Conservation (phyloP, 2,329 filamentous ascomycete species). For the Colletotrichum musae region DNA sequence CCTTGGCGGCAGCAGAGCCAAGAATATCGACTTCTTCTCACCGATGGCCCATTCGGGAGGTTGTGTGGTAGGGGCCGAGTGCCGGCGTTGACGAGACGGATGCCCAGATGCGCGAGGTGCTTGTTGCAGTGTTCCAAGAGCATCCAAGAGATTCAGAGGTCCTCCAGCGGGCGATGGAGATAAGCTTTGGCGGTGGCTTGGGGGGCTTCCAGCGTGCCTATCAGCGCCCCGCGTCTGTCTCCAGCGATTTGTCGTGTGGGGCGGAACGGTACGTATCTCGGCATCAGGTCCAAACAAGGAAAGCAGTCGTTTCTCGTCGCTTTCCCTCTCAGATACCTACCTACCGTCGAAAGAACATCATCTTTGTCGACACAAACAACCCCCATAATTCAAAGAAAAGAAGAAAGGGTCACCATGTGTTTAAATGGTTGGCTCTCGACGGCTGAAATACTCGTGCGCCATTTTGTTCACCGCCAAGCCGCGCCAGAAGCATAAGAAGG, state of each 20-base stretch:
- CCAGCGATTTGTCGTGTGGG: not conserved
- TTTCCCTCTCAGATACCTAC: not conserved
- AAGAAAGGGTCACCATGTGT: conserved; percentile 4
- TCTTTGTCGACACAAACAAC: not conserved
- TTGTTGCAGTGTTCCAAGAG: not conserved
- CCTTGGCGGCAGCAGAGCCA: not conserved
- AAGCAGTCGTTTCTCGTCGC: not conserved
- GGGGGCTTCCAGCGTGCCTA: not conserved
- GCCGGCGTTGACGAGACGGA: not conserved
- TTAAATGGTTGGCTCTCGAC: conserved; percentile 19
- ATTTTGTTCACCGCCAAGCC: conserved; percentile 25
- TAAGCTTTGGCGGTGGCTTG: conserved; percentile 24
- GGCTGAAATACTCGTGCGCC: conserved; percentile 7
- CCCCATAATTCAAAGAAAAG: too few species aligned
- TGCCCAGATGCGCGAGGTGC: conserved; percentile 2
- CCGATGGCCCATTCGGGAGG: not conserved
- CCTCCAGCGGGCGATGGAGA: not conserved
- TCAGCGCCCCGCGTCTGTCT: not conserved
- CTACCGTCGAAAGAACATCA: not conserved
- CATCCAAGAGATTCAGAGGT: not conserved
- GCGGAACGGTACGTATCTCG: not conserved
- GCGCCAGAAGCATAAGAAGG: conserved; percentile 28
- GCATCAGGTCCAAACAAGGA: not conserved
- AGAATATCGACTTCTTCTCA: not conserved
- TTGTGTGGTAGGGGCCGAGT: not conserved